Base-by-base conservation (phyloP, 441 rosid genomes). In the Francoa sonchifolia region DNA sequence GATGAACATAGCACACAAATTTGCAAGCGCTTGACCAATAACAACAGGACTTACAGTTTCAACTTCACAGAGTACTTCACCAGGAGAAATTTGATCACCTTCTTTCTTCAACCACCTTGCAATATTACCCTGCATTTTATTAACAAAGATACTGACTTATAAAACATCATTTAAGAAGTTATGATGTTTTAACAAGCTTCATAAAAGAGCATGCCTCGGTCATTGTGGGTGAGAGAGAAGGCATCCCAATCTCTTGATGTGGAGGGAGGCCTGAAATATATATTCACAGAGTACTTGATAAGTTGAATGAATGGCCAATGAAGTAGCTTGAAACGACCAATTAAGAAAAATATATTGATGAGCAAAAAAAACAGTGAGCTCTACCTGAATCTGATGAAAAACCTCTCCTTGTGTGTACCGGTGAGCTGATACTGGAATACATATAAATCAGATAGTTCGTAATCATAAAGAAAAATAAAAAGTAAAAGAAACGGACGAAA, bases 21-120 rank as follows among this genome's bases (percentile, higher is more conserved):
- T n/a, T 17, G 29, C 31, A 63, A 23, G 19, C 0, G 54, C 27
- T 39, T 14, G 14, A 44, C n/a, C 35, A 44, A 12, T 10, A 13
- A 49, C 29, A 32, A 20, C 31, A 48, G 10, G 34, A 16, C 87
- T 44, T 74, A 89, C 96, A 21, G 97, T 89, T 74, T 89, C 97
- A 45, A 89, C 97, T 89, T 89, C 97, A 40, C 97, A 89, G 39
- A 89, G 79, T 18, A 89, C 97, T 73, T 89, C 98, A 61, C 98
- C 98, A 17, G 89, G 71, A 58, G 69, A 58, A 52, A 89, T 34
- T 62, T 89, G 77, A 45, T 89, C 98, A 39, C 96, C 98, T 68
- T 85, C 98, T 63, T 85, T 89, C 72, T 89, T 89, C 67, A 89
- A 63, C 98, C 98, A 85, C 69, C 75, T 72, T 9, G 84, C 98